Base-by-base conservation (phyloP, 2,329 filamentous ascomycete species). In the Pseudogymnoascus sp. region DNA sequence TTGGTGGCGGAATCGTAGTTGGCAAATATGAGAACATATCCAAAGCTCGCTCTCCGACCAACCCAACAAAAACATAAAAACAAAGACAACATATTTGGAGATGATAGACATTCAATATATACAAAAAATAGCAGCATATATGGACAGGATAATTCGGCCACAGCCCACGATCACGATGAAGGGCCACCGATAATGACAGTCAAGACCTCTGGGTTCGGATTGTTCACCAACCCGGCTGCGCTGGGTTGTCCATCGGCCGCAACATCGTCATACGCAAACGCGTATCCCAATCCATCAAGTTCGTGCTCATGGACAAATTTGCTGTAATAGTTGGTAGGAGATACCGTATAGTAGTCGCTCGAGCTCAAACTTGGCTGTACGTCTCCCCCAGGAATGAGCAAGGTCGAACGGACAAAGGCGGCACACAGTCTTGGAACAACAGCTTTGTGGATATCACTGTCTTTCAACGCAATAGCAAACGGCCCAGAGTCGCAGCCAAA, bases 401-500 rank as follows among this genome's bases (percentile, higher is more conserved):
- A 75, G 10, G 88, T 93, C 35, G 83, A 86, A 22, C 90, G 82
- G 75, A 93, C 91, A 70, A 93, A 84, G 0, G 88, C 89, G 1
- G 90, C 90, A 0, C 88, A 83, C 12, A 95, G 76, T n/a, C 90
- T 81, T 0, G 91, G 89, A 7, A 87, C 86, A 63, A 93, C 82
- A 19, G 50, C 50, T 33, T n/a, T 33, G 26, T 56, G 50, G 26
- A 56, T 56, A 56, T 19, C 26, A 33, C 6, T 12, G 50, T 56
- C 50, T 1, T 19, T 16, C 28, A 5, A 2, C n/a, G 50, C 50
- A 56, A 56, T 56, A 7, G 78, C 76, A 67, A 89, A 88, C 0
- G 85, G 84, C 0, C 86, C 86, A 1, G 81, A 84, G 67, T 82
- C 86, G 75, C 86, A 89, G 37, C 71, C 79, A 67, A 81, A 70